phyloP scores from a whole-genome alignment of 1,284 basidiomycete species.

The Psilocybe mexicana region DNA sequence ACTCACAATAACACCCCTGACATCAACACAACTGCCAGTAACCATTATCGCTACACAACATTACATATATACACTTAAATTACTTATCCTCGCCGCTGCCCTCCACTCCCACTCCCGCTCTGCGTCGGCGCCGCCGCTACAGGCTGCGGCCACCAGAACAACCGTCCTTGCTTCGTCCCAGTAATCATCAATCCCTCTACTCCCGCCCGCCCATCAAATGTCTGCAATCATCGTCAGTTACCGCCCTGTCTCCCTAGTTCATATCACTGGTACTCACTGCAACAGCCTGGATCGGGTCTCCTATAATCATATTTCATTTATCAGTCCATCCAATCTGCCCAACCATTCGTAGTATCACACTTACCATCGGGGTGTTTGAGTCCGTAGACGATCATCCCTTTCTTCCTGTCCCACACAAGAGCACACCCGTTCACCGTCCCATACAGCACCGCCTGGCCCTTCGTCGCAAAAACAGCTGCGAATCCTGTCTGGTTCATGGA shows the following conservation, averaged over 20 bases:
- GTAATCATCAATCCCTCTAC: slow-evolving; percentile 48
- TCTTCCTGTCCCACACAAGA: slow-evolving; percentile 60
- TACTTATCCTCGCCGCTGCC: not conserved
- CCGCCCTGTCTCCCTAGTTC: slow-evolving; percentile 7
- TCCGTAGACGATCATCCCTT: slow-evolving; percentile 51
- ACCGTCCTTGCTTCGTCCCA: slow-evolving; percentile 52
- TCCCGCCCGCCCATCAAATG: slow-evolving; percentile 43
- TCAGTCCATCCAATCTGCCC: slow-evolving; percentile 12
- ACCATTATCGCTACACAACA: not conserved
- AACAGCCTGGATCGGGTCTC: slow-evolving; percentile 52
- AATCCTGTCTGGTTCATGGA: slow-evolving; percentile 24
- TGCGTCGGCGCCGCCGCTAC: slow-evolving; percentile 29
- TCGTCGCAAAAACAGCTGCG: slow-evolving; percentile 52
- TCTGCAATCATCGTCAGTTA: slow-evolving; percentile 33
- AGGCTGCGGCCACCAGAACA: slow-evolving; percentile 61
- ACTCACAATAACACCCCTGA: slow-evolving; percentile 19
- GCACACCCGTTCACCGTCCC: slow-evolving; percentile 52
- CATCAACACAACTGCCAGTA: slow-evolving; percentile 8
- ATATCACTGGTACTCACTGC: slow-evolving; percentile 42
- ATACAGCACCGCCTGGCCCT: slow-evolving; percentile 53
- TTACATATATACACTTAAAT: not conserved
- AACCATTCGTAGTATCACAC: slow-evolving; percentile 19
- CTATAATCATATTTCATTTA: slow-evolving; percentile 33
- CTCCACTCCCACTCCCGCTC: slow-evolving; percentile 16
- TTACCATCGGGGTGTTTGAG: slow-evolving; percentile 59